Conservation (phyloP, 345 rosid genomes). For the Ceriops tagal region DNA sequence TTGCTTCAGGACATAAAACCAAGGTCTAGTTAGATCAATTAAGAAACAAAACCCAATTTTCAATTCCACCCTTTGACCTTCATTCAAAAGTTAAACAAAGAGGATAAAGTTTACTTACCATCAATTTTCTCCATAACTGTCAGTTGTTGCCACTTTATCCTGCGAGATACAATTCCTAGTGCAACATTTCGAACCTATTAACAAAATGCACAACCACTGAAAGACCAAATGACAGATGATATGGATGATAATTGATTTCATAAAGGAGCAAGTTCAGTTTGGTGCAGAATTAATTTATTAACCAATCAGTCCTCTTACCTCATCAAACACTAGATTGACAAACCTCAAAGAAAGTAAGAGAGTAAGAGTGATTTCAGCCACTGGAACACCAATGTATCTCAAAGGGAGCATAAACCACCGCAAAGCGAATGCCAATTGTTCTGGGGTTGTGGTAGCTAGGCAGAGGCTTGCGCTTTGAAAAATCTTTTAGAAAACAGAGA, state of each 20-base stretch:
- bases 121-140: constrained; percentile 80
- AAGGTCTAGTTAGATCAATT: too few species aligned
- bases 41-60: neutral
- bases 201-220: neutral
- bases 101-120: constrained; percentile 40
- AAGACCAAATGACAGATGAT: neutral
- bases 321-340: constrained; percentile 82
- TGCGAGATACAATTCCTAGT: constrained; percentile 82
- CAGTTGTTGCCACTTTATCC: constrained; percentile 81
- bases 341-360: constrained; percentile 86
- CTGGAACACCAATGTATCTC: constrained; percentile 70
- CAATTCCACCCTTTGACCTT: too few species aligned
- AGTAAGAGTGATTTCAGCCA: constrained; percentile 80
- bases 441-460: constrained; percentile 90
- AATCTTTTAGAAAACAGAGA: constrained; percentile 47
- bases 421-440: constrained; percentile 82
- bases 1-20: too few species aligned
- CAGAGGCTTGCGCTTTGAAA: constrained; percentile 90
- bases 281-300: neutral
- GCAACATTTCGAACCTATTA: constrained; percentile 80
- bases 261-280: too few species aligned
- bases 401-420: constrained; percentile 85
- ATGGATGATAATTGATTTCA: too few species aligned
- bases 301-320: constrained; percentile 41
- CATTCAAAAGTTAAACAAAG: neutral